Percentiles rank a stretch among this genome's conserved stretches.
Evolutionary conservation across 2,329 filamentous ascomycete species (phyloP).

Genomic region (Clonostachys byssicola): DNA sequence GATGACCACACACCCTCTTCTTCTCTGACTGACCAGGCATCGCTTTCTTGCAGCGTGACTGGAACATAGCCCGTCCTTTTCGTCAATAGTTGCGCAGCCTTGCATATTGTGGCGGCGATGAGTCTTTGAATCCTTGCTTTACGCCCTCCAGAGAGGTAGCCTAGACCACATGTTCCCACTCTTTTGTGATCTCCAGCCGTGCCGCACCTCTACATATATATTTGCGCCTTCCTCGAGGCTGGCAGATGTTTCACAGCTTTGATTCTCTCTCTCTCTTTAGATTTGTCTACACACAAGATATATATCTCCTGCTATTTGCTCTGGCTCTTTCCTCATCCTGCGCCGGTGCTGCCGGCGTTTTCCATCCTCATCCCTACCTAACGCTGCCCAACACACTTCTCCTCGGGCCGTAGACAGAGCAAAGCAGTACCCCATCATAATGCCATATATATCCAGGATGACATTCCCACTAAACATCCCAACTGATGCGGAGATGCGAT

Average conservation of each 20-base stretch:
- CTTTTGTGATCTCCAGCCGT: too few species aligned
- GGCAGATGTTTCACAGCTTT: too few species aligned
- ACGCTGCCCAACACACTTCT: too few species aligned
- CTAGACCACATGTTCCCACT: too few species aligned
- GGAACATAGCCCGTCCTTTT: neutral
- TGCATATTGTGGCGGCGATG: neutral
- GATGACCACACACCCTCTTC: conserved; percentile 12
- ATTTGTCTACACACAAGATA: neutral
- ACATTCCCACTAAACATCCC: conserved; percentile 22
- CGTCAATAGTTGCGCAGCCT: neutral
- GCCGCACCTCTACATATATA: too few species aligned
- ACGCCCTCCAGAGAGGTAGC: too few species aligned
- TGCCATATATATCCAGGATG: conserved; percentile 1
- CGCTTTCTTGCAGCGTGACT: conserved; percentile 4
- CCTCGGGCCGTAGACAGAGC: too few species aligned
- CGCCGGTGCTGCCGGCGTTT: conserved; percentile 2
- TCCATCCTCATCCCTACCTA: too few species aligned
- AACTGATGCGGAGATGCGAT: conserved; percentile 19
- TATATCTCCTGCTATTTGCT: neutral
- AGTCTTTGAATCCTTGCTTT: neutral
- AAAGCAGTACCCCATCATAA: neutral
- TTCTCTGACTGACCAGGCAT: conserved; percentile 14
- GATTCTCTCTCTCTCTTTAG: too few species aligned
- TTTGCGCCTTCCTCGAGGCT: too few species aligned
- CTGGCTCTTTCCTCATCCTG: neutral